These are phyloP conservation scores for Boletus huronensis DNA, from an alignment of 768 basidiomycete genomes.

Conservation along the genomic window DNA sequence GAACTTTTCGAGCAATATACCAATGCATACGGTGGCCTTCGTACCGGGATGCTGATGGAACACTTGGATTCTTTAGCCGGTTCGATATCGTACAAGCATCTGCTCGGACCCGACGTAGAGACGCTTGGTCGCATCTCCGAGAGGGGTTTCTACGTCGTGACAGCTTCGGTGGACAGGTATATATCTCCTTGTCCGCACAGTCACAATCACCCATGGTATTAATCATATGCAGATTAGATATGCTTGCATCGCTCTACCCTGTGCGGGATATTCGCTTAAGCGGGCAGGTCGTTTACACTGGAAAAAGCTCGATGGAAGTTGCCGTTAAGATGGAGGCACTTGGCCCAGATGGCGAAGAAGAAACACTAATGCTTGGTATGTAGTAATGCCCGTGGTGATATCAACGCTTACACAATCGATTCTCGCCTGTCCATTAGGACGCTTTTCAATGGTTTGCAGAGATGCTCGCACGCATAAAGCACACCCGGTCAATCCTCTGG, in stretches of 20 bases:
- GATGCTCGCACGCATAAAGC: conserved; percentile 66
- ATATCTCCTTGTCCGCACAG: neutral
- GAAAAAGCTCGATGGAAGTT: conserved; percentile 79
- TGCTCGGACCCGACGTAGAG: conserved; percentile 62
- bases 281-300: conserved; percentile 80
- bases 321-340: conserved; percentile 79
- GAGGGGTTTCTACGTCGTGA: conserved; percentile 77
- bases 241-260: conserved; percentile 57
- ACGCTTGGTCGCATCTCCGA: conserved; percentile 54
- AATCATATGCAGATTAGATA: conserved; percentile 50
- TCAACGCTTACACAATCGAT: neutral
- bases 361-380: conserved; percentile 57
- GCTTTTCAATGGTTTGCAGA: conserved; percentile 89
- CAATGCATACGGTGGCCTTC: conserved; percentile 67
- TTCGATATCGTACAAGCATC: conserved; percentile 79
- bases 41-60: conserved; percentile 72
- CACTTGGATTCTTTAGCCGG: conserved; percentile 84
- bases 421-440: conserved; percentile 44
- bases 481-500: conserved; percentile 58
- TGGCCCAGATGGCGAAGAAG: conserved; percentile 42
- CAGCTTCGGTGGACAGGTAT: conserved; percentile 76
- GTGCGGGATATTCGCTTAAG: conserved; percentile 67
- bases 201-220: neutral
- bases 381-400: conserved; percentile 31
- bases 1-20: conserved; percentile 64